phyloP scores from a whole-genome alignment of 2,329 filamentous ascomycete species.

The Tricladium varicosporioides region DNA sequence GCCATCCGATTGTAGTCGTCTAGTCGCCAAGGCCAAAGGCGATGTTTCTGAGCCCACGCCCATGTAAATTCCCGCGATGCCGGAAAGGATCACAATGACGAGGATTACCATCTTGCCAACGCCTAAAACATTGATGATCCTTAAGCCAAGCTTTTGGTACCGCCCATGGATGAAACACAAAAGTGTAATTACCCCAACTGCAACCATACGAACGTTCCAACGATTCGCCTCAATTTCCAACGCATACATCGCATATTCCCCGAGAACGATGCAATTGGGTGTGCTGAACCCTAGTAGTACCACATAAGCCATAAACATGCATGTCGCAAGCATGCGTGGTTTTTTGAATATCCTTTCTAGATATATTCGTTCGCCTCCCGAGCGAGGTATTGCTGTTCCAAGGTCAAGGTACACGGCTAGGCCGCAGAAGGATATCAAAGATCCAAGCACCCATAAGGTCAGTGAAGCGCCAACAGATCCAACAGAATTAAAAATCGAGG shows the following conservation, averaged over 20 bases:
- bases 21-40: slow-evolving; percentile 1
- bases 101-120: slow-evolving; percentile 49
- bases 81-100: slow-evolving; percentile 44
- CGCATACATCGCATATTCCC: slow-evolving; percentile 50
- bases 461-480: slow-evolving; percentile 54
- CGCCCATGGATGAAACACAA: slow-evolving; percentile 47
- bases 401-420: slow-evolving; percentile 47
- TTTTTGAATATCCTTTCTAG: slow-evolving; percentile 51
- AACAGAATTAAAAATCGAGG: slow-evolving; percentile 53
- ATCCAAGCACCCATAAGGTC: slow-evolving; percentile 53
- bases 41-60: slow-evolving; percentile 31
- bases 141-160: slow-evolving; percentile 46
- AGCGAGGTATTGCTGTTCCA: slow-evolving; percentile 43
- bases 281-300: slow-evolving; percentile 50
- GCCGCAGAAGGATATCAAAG: slow-evolving; percentile 44
- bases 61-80: slow-evolving; percentile 38
- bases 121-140: slow-evolving; percentile 48
- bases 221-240: slow-evolving; percentile 39
- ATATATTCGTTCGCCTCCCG: slow-evolving; percentile 52
- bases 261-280: slow-evolving; percentile 51
- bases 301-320: slow-evolving; percentile 51
- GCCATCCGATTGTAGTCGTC: slow-evolving; percentile 1
- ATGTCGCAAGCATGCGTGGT: slow-evolving; percentile 51
- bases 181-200: slow-evolving; percentile 44
- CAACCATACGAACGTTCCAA: slow-evolving; percentile 50